These are phyloP conservation scores for Chlorencoelia australis DNA, from an alignment of 2,329 filamentous ascomycete genomes.

Conservation along the genomic window DNA sequence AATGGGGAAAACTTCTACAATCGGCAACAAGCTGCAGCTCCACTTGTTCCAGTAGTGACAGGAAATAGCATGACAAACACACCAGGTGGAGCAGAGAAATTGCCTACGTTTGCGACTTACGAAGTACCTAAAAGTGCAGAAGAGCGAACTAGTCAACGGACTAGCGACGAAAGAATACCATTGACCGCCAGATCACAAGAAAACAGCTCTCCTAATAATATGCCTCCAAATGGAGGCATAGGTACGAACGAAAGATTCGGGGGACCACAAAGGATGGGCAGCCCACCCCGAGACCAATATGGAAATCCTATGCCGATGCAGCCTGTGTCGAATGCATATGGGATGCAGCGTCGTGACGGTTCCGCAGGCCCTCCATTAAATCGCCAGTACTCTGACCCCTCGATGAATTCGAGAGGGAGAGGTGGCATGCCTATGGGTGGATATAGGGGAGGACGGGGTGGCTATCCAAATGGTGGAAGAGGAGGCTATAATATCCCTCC, in stretches of 20 bases:
- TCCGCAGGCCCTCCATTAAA: constrained; percentile 37
- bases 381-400: constrained; percentile 30
- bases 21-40: constrained; percentile 36
- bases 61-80: constrained; percentile 49
- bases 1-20: constrained; percentile 89
- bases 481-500: constrained; percentile 36
- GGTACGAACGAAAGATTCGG: constrained; percentile 17
- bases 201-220: constrained; percentile 35
- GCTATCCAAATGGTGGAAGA: constrained; percentile 37
- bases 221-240: constrained; percentile 12
- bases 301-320: constrained; percentile 44
- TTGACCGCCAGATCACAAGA: constrained; percentile 49
- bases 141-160: no score
- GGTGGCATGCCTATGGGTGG: constrained; percentile 34
- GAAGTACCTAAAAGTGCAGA: constrained; percentile 46
- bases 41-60: constrained; percentile 31
- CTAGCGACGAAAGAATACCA: constrained; percentile 61
- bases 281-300: constrained; percentile 48
- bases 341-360: constrained; percentile 38
- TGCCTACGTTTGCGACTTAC: constrained; percentile 52
- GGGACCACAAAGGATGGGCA: constrained; percentile 13
- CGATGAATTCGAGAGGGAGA: constrained; percentile 20
- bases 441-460: constrained; percentile 28
- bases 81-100: constrained; percentile 40
- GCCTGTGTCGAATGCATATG: constrained; percentile 16